Evolutionary conservation across 495 filamentous ascomycete species (phyloP), one percentile per base, ranked within the genome.

Genomic region (Penicillium pancosmium): DNA sequence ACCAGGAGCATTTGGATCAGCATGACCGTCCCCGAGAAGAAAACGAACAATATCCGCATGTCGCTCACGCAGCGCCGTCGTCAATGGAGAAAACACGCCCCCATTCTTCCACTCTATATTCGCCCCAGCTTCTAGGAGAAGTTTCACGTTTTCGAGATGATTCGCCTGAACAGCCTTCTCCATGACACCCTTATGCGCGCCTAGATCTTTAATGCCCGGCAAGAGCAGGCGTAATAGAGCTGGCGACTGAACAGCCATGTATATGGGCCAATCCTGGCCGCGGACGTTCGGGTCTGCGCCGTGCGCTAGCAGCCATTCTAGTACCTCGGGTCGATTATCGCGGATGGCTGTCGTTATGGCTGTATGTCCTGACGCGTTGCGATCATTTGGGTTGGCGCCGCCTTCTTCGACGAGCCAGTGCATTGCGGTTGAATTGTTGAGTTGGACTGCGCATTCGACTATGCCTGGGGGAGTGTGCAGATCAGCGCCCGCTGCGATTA

Each of bases 51-150:
- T 83, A 13, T 76, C 73, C 54, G 71, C 73, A 52, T 75, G 73
- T 31, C 77, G 68, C 57, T 85, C 82, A 10, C 82, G 78, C 55
- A 84, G 77, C 4, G 81, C 79, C 4, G 82, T 84, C 1, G 80
- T 83, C 15, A 85, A 68, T 3, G 81, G 80, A 13, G 78, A 80
- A 68, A 83, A 84, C 25, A 83, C 80, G 15, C 81, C 80, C 19
- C 80, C 81, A 60, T 84, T 84, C 68, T 79, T 80, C 65, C 82
- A 81, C 58, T 84, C 82, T 27, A 83, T 79, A 53, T 55, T 64
- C 9, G 62, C 67, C 2, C 67, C 67, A 0, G 62, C 62, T n/a
- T 60, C 55, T 2, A 70, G 19, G 23, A 70, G 52, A 23, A 67
- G 46, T 21, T 70, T 65, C 50, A 70, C 47, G 38, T 50, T 65